Evolutionary conservation across 345 rosid genomes (phyloP).

Genomic region (Brassica juncea): DNA sequence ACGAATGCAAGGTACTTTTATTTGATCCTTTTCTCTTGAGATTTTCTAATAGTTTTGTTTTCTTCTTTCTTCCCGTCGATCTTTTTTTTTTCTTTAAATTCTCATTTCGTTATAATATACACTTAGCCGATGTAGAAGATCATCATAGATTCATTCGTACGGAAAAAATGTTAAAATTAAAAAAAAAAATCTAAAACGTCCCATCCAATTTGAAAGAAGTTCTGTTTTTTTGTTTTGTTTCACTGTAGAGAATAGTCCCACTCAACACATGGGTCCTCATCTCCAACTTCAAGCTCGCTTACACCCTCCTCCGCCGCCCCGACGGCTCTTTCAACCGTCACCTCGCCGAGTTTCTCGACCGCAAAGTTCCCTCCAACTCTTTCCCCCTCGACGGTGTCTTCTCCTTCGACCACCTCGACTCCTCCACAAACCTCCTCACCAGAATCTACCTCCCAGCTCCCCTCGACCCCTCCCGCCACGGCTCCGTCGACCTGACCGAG

Average conservation of each 20-base stretch:
- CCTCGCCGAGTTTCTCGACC: conserved; percentile 90
- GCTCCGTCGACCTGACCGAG: conserved; percentile 53
- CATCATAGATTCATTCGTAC: conserved; percentile 16
- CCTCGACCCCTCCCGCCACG: conserved; percentile 46
- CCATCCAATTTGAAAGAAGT: not conserved
- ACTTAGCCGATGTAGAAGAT: not conserved
- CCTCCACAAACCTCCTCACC: conserved; percentile 63
- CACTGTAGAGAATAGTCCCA: conserved; percentile 87
- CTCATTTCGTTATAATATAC: too few species aligned
- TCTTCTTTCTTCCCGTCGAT: too few species aligned
- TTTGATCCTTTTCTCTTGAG: too few species aligned
- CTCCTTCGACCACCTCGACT: conserved; percentile 90
- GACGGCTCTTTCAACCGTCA: conserved; percentile 92
- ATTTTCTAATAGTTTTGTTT: too few species aligned
- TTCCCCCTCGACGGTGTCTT: conserved; percentile 83
- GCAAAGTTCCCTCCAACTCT: conserved; percentile 77
- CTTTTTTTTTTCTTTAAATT: too few species aligned
- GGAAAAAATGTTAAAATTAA: not conserved
- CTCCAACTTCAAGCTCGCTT: conserved; percentile 93
- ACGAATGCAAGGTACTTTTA: conserved; percentile 73
- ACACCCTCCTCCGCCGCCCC: conserved; percentile 85
- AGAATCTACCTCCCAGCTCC: conserved; percentile 65
- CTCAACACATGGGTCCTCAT: conserved; percentile 97
- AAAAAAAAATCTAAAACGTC: not conserved
- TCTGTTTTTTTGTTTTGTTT: not conserved